Base-by-base conservation (phyloP, 83 land plant genomes). In the Thuja plicata region DNA sequence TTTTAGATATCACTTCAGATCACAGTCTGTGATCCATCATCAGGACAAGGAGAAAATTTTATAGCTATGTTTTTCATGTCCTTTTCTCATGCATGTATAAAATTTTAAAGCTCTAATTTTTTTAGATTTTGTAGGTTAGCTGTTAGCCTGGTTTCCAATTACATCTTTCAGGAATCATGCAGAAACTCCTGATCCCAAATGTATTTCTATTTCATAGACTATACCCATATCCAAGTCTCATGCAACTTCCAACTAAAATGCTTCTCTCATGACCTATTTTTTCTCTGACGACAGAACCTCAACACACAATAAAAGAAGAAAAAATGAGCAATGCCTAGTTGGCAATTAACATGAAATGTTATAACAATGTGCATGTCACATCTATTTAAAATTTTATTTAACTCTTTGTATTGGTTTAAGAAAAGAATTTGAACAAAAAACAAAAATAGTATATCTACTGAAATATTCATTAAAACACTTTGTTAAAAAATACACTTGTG, bases 181-280 rank as follows among this genome's bases (percentile, higher is more conserved):
- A n/a, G n/a, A 9, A 24, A 27, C 8, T 62, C 8, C 9, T 62
- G 71, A 62, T 62, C 5, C 71, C n/a, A 27, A 62, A 24, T 7
- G 71, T 8, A 50, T 50, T 50, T 50, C 15, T 50, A 16, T 50
- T 50, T 50, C 54, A 50, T 2, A 50, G 15, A 50, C 54, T 12
- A 16, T 50, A 12, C 71, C 71, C n/a, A 21, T 62, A 21, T 24
- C 71, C 71, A 62, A 6, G 30, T 62, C 27, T 6, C 71, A 27
- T 62, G 71, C 71, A 24, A 62, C 71, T 79, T 79, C 83, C 83
- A 79, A 79, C 83, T 40, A 19, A 79, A 79, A 79, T 79, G 43
- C 27, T 41, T 79, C 83, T 38, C 19, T 38, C 24, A 37, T 40
- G 45, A 79, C 41, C n/a, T 50, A 50, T 50, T 12, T 0, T 12